Percentiles rank a stretch among this genome's conserved stretches.
These are phyloP conservation scores for Lentinus brumalis DNA, from an alignment of 768 basidiomycete genomes.

Conservation along the genomic window DNA sequence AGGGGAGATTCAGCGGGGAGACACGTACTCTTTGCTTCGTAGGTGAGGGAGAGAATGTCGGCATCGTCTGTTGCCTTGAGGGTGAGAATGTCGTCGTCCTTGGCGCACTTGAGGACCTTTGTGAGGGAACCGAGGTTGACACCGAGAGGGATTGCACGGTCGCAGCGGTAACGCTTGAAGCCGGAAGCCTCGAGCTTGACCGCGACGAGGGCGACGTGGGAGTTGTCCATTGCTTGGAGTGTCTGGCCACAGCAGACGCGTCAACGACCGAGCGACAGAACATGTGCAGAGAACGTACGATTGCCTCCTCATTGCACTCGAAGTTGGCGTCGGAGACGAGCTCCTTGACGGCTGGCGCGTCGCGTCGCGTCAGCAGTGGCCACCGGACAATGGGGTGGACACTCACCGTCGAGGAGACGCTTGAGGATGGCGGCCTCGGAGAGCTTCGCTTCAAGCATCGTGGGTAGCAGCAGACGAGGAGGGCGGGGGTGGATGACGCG, in stretches of 20 bases:
- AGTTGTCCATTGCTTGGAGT: constrained; percentile 99
- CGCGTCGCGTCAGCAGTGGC: not conserved
- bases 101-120: constrained; percentile 96
- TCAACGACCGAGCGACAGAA: not conserved
- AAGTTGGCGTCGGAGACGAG: constrained; percentile 98
- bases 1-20: not conserved
- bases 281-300: constrained; percentile 49
- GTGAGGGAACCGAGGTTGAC: constrained; percentile 86
- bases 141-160: constrained; percentile 90
- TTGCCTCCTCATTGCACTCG: constrained; percentile 94
- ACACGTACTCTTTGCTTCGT: constrained; percentile 83
- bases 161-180: constrained; percentile 90
- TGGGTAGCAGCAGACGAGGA: constrained; percentile 11
- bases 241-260: constrained; percentile 41
- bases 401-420: constrained; percentile 88
- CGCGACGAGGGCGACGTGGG: constrained; percentile 95
- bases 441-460: constrained; percentile 91
- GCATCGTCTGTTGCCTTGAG: constrained; percentile 91
- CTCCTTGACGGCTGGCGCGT: constrained; percentile 84
- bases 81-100: constrained; percentile 91
- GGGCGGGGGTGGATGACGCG: not conserved
- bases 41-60: constrained; percentile 84
- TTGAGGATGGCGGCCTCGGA: constrained; percentile 87
- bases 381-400: not conserved
- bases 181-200: constrained; percentile 78